Percentiles rank a stretch among this genome's conserved stretches.
phyloP scores from a whole-genome alignment of 2,329 filamentous ascomycete genomes.

The Aspergillus novoparasiticus region DNA sequence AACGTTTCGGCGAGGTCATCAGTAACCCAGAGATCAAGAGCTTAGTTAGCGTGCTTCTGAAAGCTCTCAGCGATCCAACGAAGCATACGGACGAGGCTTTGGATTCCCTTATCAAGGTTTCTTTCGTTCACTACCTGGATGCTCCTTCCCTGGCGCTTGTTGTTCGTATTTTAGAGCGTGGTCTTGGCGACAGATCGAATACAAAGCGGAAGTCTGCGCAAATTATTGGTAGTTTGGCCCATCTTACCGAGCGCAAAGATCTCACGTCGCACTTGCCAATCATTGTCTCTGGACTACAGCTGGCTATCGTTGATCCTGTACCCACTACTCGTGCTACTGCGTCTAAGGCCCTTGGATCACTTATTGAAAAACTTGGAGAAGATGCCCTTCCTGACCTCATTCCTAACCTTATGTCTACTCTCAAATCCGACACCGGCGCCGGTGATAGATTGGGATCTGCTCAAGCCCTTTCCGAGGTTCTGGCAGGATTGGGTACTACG shows the following conservation, averaged over 20 bases:
- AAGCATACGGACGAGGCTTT: constrained; percentile 95
- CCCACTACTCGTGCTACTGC: constrained; percentile 95
- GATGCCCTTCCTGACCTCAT: constrained; percentile 96
- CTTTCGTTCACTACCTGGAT: constrained; percentile 97
- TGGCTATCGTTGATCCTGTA: constrained; percentile 91
- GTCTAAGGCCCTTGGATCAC: constrained; percentile 89
- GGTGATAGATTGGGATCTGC: constrained; percentile 95
- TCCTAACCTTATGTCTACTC: constrained; percentile 93
- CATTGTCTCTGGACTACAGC: constrained; percentile 83
- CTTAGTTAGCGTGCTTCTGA: constrained; percentile 86
- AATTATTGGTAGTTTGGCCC: constrained; percentile 95
- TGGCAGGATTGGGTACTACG: constrained; percentile 89
- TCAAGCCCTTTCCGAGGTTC: constrained; percentile 92
- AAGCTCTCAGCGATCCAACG: constrained; percentile 94
- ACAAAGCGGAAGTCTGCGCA: constrained; percentile 97
- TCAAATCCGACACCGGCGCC: constrained; percentile 95
- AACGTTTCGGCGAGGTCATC: constrained; percentile 98
- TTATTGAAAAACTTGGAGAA: constrained; percentile 98
- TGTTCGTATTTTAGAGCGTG: constrained; percentile 91
- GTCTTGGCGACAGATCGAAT: constrained; percentile 83
- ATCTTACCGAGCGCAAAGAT: constrained; percentile 95
- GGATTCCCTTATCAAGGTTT: constrained; percentile 94
- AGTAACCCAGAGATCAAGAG: constrained; percentile 96
- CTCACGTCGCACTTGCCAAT: constrained; percentile 88
- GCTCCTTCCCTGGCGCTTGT: constrained; percentile 93